phyloP scores from a whole-genome alignment of 1,284 basidiomycete genomes.

The Pterulicium gracile region DNA sequence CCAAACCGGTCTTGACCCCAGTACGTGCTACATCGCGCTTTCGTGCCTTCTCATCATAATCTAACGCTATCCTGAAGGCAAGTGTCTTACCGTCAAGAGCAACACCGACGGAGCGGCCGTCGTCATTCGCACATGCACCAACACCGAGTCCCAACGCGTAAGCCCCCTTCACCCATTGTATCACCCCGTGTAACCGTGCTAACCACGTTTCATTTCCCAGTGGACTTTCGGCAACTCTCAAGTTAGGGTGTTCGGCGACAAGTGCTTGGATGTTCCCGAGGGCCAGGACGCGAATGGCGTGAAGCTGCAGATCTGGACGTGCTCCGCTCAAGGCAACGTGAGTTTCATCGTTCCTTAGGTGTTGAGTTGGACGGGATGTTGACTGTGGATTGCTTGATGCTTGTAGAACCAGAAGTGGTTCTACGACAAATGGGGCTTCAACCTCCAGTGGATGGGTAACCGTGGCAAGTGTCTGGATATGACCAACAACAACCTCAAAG shows the following conservation, averaged over 20 bases:
- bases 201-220: constrained; percentile 1
- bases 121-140: constrained; percentile 32
- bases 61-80: constrained; percentile 13
- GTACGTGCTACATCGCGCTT: background rate
- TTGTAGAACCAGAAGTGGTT: constrained; percentile 1
- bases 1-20: background rate
- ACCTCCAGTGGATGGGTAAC: constrained; percentile 32
- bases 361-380: too few relatives aligned
- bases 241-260: constrained; percentile 31
- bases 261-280: constrained; percentile 34
- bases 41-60: background rate
- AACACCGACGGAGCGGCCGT: constrained; percentile 35
- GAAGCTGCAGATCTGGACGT: constrained; percentile 38
- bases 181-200: too few relatives aligned
- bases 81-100: constrained; percentile 36
- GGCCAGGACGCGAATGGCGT: constrained; percentile 29
- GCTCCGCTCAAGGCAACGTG: constrained; percentile 19
- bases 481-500: constrained; percentile 23
- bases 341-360: background rate
- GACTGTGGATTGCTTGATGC: background rate
- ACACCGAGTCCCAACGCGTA: constrained; percentile 24
- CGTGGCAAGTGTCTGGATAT: constrained; percentile 39
- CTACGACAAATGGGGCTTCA: constrained; percentile 19
- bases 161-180: too few relatives aligned
- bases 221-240: constrained; percentile 33